Evolutionary conservation across 192 early-diverging fungal species (phyloP).

Genomic region (Radiomyces spectabilis): DNA sequence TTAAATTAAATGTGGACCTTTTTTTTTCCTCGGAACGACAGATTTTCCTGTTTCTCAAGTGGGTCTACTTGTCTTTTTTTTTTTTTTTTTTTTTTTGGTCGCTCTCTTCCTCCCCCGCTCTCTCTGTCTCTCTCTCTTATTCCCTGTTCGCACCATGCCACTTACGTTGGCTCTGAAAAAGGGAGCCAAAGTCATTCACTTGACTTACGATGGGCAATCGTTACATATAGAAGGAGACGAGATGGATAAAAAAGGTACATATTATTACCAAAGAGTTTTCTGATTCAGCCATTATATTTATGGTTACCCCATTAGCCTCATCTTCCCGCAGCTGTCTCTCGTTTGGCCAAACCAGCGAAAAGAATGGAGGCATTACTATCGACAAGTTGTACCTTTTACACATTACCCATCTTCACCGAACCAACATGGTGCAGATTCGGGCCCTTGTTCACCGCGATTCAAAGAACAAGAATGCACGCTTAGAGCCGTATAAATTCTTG

Average conservation of each 20-base stretch:
- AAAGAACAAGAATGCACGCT: constrained; percentile 1
- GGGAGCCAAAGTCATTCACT: constrained; percentile 6
- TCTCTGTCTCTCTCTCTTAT: not conserved
- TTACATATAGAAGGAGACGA: constrained; percentile 28
- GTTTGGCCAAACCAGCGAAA: not conserved
- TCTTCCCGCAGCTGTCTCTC: not conserved
- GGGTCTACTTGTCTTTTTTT: not conserved
- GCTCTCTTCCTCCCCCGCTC: not conserved
- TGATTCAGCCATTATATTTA: too few species aligned
- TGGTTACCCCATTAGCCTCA: not conserved
- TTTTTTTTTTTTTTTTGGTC: not conserved
- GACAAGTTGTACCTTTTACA: constrained; percentile 12
- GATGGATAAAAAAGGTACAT: constrained; percentile 13
- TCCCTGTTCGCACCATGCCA: not conserved
- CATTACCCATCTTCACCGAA: constrained; percentile 2
- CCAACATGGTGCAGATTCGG: constrained; percentile 20
- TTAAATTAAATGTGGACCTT: too few species aligned
- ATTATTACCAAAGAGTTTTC: too few species aligned
- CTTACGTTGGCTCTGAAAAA: constrained; percentile 3
- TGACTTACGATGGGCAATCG: constrained; percentile 19
- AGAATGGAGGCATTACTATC: constrained; percentile 7
- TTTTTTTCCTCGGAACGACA: too few species aligned
- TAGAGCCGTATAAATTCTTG: constrained; percentile 22
- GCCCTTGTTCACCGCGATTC: constrained; percentile 16
- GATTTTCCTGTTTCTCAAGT: too few species aligned